Base-by-base conservation (phyloP, 2,329 filamentous ascomycete species). In the Cordyceps cateniannulata region DNA sequence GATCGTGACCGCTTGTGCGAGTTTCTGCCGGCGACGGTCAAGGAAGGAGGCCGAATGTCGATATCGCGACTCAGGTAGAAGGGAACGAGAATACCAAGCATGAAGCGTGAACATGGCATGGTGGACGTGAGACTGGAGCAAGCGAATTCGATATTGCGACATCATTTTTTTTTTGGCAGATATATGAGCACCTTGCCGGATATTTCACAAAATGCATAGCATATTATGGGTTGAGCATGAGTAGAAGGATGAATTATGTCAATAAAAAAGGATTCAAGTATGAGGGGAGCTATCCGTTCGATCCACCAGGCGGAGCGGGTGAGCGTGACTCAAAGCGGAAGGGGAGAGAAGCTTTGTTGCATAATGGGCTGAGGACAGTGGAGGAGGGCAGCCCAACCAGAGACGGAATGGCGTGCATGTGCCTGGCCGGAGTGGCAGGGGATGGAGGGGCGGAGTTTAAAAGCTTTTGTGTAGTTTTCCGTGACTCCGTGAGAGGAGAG, bases 21-120 rank as follows among this genome's bases (percentile, higher is more conserved):
- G 61, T 79, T 78, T 59, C 75, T 86, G 45, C 83, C 83, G n/a
- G 83, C 83, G 3, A 76, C 81, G 0, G 77, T 83, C 24, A 85
- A 85, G 66, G 80, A 78, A 18, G 69, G 72, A 40, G 75, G 76
- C 16, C 71, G 75, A 56, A 64, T 75, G 42, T 51, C 50, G 27
- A 65, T 75, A 45, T 51, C 50, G 32, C 27, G 61, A 58, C 59
- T 61, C 3, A 54, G 44, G 51, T 51, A 35, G 16, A 32, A 32
- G 42, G 32, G 24, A 22, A 10, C 1, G 10, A 16, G 16, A 42
- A 42, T 42, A 1, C 16, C 18, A 29, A 56, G 10, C 32, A 38
- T 22, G 49, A 22, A 29, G 29, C 20, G 4, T 6, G 20, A 47
- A 29, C 18, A 24, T 12, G n/a, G 22, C 35, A n/a, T n/a, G 32